Evolutionary conservation across 257 asterid genomes (phyloP), one percentile per base, ranked within the genome.

Genomic region (Thymus mandschuricus): DNA sequence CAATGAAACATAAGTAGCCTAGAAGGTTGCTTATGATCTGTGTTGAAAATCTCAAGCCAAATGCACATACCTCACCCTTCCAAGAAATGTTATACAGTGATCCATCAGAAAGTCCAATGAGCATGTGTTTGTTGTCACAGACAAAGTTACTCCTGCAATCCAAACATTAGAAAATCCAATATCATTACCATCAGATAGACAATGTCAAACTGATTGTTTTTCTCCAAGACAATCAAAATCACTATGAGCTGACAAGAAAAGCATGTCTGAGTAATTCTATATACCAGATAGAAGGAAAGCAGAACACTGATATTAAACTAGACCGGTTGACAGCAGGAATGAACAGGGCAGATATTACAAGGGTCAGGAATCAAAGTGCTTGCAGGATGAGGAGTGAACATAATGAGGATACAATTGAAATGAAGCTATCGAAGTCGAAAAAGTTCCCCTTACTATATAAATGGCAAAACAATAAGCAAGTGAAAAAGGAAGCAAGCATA

Each of bases 31-130:
- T 68, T 45, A 29, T 56, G 34, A 66, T 30, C 46, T 48, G 51
- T 50, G 58, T 0, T 68, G 51, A 54, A 68, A 68, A 69, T 51
- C 48, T 54, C 57, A 66, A 56, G 78, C 73, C 68, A 60, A 76
- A 73, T 71, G 75, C 48, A 61, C 88, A 83, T 88, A 95, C 99
- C 99, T 95, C 98, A 65, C 99, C 99, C 94, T 95, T 92, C 99
- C 99, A 92, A 52, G 99, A 92, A 80, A 92, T 90, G 80, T 78
- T 92, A 82, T 95, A 95, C 79, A 95, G 69, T 59, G 98, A 90
- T 84, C 99, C 98, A 88, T 95, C 97, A 66, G 97, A 87, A 70
- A 95, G 97, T 68, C 99, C 99, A 69, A 92, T 82, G 41, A 95
- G 86, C 82, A 95, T 77, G 82, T 95, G 82, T 79, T 87, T 95